Evolutionary conservation across 192 early-diverging fungal species (phyloP), one percentile per base, ranked within the genome.

Genomic region (Endogone sp.): DNA sequence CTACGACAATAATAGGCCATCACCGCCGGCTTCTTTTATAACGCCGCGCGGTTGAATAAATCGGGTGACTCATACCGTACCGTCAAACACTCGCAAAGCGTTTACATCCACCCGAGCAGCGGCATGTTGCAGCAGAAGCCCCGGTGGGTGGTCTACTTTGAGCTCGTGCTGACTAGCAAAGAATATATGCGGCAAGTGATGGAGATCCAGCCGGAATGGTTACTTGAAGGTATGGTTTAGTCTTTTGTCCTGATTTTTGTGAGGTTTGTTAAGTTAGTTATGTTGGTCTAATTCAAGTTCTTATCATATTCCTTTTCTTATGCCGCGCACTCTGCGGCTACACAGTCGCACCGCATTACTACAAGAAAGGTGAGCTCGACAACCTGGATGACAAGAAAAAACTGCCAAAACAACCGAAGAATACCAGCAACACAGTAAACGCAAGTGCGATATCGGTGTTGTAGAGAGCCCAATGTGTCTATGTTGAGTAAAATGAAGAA

Each of bases 131-230:
- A 94, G 62, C 82, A 86, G 62, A 91, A 90, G 59, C 95, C 94
- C 26, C 87, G 90, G 70, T 93, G 93, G 88, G 86, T 96, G 2
- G 65, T 96, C 2, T 98, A 97, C 79, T 95, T 83, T 78, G 97
- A 99, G 74, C 81, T 99, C 23, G 93, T 99, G 16, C 75, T 95
- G 63, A 99, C 96, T 1, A 90, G 89, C 63, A 89, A 92, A 69
- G 96, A 99, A 83, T 99, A 94, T 74, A 96, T 98, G 95, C 82
- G 96, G 20, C 91, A 95, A 74, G 89, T 93, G 21, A 91, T 95
- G 74, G 94, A 96, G 71, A 97, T 99, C 66, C 84, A 96, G 59
- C 82, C 89, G 29, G 85, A 89, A 58, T 96, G 94, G 90, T 79
- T 94, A 66, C 74, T 86, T 59, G 97, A 99, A 75, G 85, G 84